These are phyloP conservation scores for Cydonia oblonga DNA, from an alignment of 331 rosid genomes.

Conservation along the genomic window DNA sequence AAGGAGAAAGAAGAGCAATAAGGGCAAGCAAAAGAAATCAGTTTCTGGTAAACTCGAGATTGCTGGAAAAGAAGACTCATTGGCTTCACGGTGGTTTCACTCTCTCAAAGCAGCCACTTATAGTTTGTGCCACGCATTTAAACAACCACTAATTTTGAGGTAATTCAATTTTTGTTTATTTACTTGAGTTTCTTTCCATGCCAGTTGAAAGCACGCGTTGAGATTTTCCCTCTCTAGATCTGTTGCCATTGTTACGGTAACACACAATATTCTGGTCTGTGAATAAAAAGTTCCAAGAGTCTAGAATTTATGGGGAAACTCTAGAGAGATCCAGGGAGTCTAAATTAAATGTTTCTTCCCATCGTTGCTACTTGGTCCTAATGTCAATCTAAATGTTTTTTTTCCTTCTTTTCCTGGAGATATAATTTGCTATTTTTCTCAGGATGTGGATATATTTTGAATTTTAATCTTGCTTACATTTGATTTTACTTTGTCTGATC, in stretches of 20 bases:
- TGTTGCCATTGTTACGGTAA: neutral
- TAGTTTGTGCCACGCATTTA: constrained; percentile 48
- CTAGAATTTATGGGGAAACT: neutral
- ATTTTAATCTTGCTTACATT: constrained; percentile 12
- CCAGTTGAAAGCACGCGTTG: neutral
- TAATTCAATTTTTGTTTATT: constrained; percentile 8
- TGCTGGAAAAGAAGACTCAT: constrained; percentile 25
- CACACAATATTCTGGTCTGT: neutral
- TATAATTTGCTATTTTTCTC: neutral
- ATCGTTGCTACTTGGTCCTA: neutral
- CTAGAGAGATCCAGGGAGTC: neutral
- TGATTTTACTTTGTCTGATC: constrained; percentile 17
- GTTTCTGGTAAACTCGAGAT: constrained; percentile 18
- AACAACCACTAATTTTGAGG: constrained; percentile 76
- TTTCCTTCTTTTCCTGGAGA: neutral
- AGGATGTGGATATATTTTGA: neutral
- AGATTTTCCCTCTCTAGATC: neutral
- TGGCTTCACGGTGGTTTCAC: constrained; percentile 39
- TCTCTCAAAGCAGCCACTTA: constrained; percentile 54
- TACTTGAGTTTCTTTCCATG: neutral
- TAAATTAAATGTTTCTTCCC: neutral
- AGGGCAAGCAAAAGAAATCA: constrained; percentile 22
- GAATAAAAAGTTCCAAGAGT: too few relatives aligned
- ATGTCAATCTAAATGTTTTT: neutral
- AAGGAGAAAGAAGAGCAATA: constrained; percentile 50